Evolutionary conservation across 495 filamentous ascomycete genomes (phyloP).

Genomic region (Penicillium bialowiezense): DNA sequence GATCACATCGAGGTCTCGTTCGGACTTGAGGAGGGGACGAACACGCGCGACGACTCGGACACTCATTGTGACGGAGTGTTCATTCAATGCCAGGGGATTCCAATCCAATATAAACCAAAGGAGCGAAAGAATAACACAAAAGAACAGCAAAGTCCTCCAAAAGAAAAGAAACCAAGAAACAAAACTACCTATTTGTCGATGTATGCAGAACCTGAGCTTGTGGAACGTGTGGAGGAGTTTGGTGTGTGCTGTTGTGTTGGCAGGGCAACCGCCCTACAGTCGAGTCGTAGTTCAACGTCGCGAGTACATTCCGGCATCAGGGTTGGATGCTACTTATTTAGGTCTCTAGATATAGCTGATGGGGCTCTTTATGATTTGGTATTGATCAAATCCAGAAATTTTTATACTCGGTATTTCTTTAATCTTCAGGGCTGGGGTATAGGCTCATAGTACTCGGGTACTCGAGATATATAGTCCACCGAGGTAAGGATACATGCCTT

Average conservation of each 20-base stretch:
- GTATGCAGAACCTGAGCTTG: conserved; percentile 17
- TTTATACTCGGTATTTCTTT: too few species aligned
- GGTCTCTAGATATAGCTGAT: too few species aligned
- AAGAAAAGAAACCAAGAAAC: conserved; percentile 7
- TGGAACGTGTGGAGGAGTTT: conserved; percentile 17
- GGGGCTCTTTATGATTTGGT: too few species aligned
- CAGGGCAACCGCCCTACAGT: conserved; percentile 29
- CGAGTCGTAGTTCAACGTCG: too few species aligned
- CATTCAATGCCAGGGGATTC: conserved; percentile 12
- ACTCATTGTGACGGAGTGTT: conserved; percentile 36
- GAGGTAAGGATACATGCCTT: too few species aligned
- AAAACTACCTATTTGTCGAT: conserved; percentile 20
- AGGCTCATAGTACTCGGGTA: too few species aligned
- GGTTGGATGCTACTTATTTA: too few species aligned
- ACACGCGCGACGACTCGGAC: conserved; percentile 89
- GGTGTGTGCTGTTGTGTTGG: conserved; percentile 27
- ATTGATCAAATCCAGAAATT: too few species aligned
- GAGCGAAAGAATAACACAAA: conserved; percentile 10
- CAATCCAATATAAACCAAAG: conserved; percentile 1
- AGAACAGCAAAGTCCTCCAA: conserved; percentile 14
- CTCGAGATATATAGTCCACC: too few species aligned
- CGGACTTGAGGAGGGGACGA: conserved; percentile 78
- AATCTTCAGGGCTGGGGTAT: too few species aligned
- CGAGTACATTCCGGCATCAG: too few species aligned
- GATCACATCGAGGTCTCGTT: conserved; percentile 81